Conservation (phyloP, 306 rosid species). For the Luffa acutangula region DNA sequence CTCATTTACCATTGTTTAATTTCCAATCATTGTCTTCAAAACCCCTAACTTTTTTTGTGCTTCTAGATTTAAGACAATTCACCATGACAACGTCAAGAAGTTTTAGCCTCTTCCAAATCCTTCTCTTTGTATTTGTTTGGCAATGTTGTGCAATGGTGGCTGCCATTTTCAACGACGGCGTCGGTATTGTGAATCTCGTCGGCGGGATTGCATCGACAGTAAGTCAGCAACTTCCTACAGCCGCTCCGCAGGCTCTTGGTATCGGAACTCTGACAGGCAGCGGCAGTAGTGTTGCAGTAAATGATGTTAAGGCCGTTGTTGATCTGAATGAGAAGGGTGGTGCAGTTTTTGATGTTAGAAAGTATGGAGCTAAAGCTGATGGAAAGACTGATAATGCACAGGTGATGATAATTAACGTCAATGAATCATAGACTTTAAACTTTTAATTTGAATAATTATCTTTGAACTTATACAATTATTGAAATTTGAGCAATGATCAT, state of each 20-base stretch:
- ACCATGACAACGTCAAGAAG: neutral
- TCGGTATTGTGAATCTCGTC: too few species aligned
- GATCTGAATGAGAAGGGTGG: neutral
- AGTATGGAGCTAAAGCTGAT: constrained; percentile 1
- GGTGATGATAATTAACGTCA: neutral
- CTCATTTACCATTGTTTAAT: neutral
- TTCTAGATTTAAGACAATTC: neutral
- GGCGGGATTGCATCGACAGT: too few species aligned
- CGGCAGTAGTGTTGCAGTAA: neutral
- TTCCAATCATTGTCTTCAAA: neutral
- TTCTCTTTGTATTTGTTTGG: neutral
- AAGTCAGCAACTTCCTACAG: neutral
- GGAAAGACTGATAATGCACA: constrained; percentile 1
- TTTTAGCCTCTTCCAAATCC: neutral
- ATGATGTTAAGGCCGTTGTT: neutral
- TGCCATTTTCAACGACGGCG: neutral
- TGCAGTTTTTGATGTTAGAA: neutral
- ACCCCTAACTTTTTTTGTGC: too few species aligned
- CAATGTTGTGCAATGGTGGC: neutral
- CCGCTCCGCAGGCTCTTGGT: neutral
- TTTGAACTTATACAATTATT: too few species aligned
- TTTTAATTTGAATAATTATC: too few species aligned
- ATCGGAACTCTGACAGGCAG: neutral
- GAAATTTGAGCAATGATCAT: too few species aligned
- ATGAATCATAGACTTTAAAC: too few species aligned